These are phyloP conservation scores for Canavalia ensiformis DNA, from an alignment of 306 rosid species.

Conservation along the genomic window DNA sequence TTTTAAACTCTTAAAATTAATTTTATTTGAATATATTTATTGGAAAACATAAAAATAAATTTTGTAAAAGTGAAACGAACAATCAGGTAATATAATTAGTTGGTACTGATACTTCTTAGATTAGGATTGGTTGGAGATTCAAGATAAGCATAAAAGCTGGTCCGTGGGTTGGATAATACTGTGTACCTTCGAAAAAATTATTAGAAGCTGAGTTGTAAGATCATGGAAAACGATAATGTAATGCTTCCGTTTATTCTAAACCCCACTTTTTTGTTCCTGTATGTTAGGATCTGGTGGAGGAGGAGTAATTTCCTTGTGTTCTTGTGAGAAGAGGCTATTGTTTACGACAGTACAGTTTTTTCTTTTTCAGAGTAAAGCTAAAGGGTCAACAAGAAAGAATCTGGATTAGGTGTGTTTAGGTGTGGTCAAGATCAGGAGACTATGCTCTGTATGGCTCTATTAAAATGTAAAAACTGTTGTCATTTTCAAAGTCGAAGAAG, in stretches of 20 bases:
- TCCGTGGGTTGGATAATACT: background rate
- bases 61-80: no score
- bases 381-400: slow-evolving; percentile 19
- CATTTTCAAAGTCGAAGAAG: background rate
- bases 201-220: slow-evolving; percentile 29
- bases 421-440: slow-evolving; percentile 38
- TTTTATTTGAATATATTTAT: no score
- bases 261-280: slow-evolving; percentile 10
- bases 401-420: slow-evolving; percentile 13
- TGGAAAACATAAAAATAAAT: no score
- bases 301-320: background rate
- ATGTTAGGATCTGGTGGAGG: background rate
- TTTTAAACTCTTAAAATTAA: no score
- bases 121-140: slow-evolving; percentile 25
- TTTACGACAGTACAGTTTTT: background rate
- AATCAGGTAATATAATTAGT: background rate
- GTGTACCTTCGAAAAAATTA: slow-evolving; percentile 23
- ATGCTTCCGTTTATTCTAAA: background rate
- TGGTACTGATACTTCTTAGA: background rate
- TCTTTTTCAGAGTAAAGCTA: background rate
- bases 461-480: background rate
- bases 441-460: background rate
- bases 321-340: background rate
- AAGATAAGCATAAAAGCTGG: slow-evolving; percentile 27
- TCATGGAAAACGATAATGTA: slow-evolving; percentile 35